Base-by-base conservation (phyloP, 345 rosid species). In the Euphorbia lathyris region DNA sequence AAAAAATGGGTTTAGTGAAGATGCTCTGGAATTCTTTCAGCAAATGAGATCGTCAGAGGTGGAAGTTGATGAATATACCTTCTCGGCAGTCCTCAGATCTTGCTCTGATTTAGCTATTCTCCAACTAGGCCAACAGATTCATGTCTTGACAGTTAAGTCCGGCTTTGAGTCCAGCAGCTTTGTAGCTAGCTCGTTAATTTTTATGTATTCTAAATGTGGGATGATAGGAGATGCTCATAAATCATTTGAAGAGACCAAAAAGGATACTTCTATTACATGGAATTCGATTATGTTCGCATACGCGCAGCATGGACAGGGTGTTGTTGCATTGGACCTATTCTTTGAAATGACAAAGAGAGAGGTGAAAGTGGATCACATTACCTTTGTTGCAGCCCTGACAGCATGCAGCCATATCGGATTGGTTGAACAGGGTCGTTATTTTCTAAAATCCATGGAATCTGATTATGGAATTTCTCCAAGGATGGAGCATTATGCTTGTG, bases 191-290 rank as follows among this genome's bases (percentile, higher is more conserved):
- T 83, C 92, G 52, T 73, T 87, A 74, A 86, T 91, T 76, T 84
- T 86, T 65, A 86, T 87, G 94, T 91, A 91, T 75, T 87, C 92
- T 26, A 91, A 87, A 74, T 87, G 95, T 62, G 97, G 97, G 43
- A 78, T 84, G 3, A 82, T 91, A 47, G 80, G 82, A 73, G 79
- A 82, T 50, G 92, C 95, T 67, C 74, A 43, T 56, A 87, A 79
- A 63, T 85, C 87, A 52, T 91, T 88, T 17, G 80, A 86, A 22
- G 83, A 80, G 76, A 80, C 86, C 62, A 45, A 76, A 36, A 84
- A 79, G 76, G 80, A 72, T 69, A 79, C 80, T 69, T 75, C 97
- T 22, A 73, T 91, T 57, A 80, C 81, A 71, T 91, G 97, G 92
- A 91, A 88, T 67, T 70, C 90, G 4, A 87, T 91, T 64, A 83